Percentiles rank a stretch among this genome's conserved stretches.
Evolutionary conservation across 768 basidiomycete genomes (phyloP).

Genomic region (Fomitopsis serialis): DNA sequence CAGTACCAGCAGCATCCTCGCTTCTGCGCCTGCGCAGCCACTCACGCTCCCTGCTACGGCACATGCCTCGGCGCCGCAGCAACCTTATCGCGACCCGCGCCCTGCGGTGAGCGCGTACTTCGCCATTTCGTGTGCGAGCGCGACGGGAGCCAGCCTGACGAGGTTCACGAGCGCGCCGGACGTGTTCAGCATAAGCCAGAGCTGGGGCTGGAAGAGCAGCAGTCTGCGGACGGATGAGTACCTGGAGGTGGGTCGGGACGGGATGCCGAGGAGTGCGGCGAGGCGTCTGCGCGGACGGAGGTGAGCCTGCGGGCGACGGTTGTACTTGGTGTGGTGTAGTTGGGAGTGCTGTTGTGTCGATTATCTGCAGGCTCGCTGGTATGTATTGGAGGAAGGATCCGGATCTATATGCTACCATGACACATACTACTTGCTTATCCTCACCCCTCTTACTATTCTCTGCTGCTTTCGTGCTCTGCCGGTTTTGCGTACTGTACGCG

Average conservation of each 20-base stretch:
- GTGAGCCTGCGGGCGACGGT: slow-evolving; percentile 76
- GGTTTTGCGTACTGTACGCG: too few relatives aligned
- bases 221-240: slow-evolving; percentile 46
- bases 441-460: too few relatives aligned
- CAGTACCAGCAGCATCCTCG: slow-evolving; percentile 5
- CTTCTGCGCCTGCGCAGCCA: neutral
- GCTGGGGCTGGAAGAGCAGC: slow-evolving; percentile 89
- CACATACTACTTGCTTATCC: too few relatives aligned
- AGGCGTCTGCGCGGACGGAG: slow-evolving; percentile 29
- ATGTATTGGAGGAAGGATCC: too few relatives aligned
- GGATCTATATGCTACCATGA: too few relatives aligned
- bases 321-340: slow-evolving; percentile 68
- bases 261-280: slow-evolving; percentile 7
- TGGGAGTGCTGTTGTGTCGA: too few relatives aligned
- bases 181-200: slow-evolving; percentile 77
- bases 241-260: slow-evolving; percentile 23
- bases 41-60: slow-evolving; percentile 37
- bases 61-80: slow-evolving; percentile 43
- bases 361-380: too few relatives aligned
- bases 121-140: slow-evolving; percentile 73
- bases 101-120: slow-evolving; percentile 75
- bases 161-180: slow-evolving; percentile 85
- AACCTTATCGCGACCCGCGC: slow-evolving; percentile 76
- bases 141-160: slow-evolving; percentile 77
- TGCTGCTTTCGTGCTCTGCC: too few relatives aligned